These are phyloP conservation scores for Scedosporium dehoogii DNA, from an alignment of 2,329 filamentous ascomycete genomes.

Conservation along the genomic window DNA sequence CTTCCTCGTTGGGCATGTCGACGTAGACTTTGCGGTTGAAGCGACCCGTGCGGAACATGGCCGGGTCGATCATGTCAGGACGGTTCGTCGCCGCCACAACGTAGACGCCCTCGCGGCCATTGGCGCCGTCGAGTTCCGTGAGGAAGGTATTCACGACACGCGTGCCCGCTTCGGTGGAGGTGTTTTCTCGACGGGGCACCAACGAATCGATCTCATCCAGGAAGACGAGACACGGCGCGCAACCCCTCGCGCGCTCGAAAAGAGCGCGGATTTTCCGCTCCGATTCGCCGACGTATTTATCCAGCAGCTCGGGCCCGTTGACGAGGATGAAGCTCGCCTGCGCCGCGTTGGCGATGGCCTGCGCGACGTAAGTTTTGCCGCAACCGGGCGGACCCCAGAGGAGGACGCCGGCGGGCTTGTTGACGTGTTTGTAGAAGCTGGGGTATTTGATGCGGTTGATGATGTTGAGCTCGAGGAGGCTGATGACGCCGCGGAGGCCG, in stretches of 20 bases:
- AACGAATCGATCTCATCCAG: slow-evolving; percentile 96
- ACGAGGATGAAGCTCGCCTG: slow-evolving; percentile 98
- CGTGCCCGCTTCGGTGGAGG: slow-evolving; percentile 70
- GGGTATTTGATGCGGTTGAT: slow-evolving; percentile 83
- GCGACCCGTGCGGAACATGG: slow-evolving; percentile 85
- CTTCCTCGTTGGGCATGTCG: slow-evolving; percentile 67
- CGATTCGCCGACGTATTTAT: slow-evolving; percentile 96
- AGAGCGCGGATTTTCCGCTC: slow-evolving; percentile 89
- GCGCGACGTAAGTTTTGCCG: slow-evolving; percentile 91
- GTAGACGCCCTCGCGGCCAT: slow-evolving; percentile 74
- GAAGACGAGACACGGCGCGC: slow-evolving; percentile 88
- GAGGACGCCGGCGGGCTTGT: slow-evolving; percentile 73
- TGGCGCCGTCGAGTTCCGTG: slow-evolving; percentile 84
- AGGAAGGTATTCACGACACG: slow-evolving; percentile 92
- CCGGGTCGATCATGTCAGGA: slow-evolving; percentile 91
- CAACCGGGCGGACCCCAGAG: slow-evolving; percentile 96
- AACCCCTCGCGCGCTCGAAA: slow-evolving; percentile 77
- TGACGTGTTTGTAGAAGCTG: slow-evolving; percentile 69
- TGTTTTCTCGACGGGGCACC: slow-evolving; percentile 72
- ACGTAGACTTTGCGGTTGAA: slow-evolving; percentile 85
- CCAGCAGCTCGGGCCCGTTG: slow-evolving; percentile 90
- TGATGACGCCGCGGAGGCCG: slow-evolving; percentile 67
- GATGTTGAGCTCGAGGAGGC: slow-evolving; percentile 75
- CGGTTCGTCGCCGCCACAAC: slow-evolving; percentile 92
- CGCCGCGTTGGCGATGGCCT: slow-evolving; percentile 90